Evolutionary conservation across 2,329 filamentous ascomycete species (phyloP).

Genomic region (Colletotrichum tamarilloi): DNA sequence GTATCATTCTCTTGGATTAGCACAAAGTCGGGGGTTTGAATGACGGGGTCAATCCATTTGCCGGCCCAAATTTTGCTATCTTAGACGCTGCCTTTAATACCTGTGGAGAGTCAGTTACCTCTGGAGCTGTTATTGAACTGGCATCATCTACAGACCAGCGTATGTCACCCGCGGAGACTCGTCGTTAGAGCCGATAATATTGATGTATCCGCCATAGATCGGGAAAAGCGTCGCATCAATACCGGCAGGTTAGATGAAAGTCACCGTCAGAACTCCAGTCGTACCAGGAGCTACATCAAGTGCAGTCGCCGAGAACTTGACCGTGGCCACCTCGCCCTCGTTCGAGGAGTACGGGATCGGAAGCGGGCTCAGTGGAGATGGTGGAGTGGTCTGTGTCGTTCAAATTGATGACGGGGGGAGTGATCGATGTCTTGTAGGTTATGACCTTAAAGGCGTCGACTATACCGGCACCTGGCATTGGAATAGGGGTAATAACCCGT

Average conservation of each 20-base stretch:
- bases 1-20: no score
- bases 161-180: constrained; percentile 41
- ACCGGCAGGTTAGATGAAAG: constrained; percentile 45
- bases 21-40: no score
- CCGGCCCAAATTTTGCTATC: no score
- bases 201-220: constrained; percentile 41
- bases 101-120: no score
- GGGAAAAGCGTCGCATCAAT: constrained; percentile 37
- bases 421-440: constrained; percentile 46
- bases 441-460: constrained; percentile 63
- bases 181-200: constrained; percentile 39
- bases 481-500: neutral
- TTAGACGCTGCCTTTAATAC: no score
- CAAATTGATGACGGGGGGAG: constrained; percentile 66
- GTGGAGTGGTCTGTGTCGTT: constrained; percentile 71
- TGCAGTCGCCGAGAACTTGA: constrained; percentile 53
- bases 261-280: constrained; percentile 56
- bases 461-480: constrained; percentile 60
- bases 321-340: constrained; percentile 50
- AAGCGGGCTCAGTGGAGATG: constrained; percentile 48
- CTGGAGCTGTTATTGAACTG: constrained; percentile 38
- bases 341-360: constrained; percentile 36
- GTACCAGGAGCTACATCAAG: constrained; percentile 55
- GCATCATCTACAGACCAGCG: constrained; percentile 41
- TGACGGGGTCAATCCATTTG: no score